Evolutionary conservation across 2,329 filamentous ascomycete genomes (phyloP).

Genomic region (Colletotrichum spaethianum): DNA sequence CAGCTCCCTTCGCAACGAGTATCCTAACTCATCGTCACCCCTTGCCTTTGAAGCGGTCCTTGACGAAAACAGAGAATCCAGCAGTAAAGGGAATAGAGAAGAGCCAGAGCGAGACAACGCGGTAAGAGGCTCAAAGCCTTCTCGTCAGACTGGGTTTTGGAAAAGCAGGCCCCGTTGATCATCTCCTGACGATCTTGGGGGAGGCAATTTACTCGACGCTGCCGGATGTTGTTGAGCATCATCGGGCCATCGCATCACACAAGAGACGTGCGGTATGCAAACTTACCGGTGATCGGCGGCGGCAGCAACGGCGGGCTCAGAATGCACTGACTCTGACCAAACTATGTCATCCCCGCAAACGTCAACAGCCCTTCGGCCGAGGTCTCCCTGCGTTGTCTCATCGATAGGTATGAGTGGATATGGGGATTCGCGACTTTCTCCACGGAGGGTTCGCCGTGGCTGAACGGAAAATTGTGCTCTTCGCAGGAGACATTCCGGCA

Average conservation of each 20-base stretch:
- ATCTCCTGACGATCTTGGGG: slow-evolving; percentile 1
- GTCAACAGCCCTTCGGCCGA: slow-evolving; percentile 33
- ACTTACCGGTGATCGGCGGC: slow-evolving; percentile 34
- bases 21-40: background rate
- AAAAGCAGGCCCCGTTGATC: background rate
- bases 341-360: slow-evolving; percentile 31
- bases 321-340: slow-evolving; percentile 23
- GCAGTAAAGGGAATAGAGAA: background rate
- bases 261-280: slow-evolving; percentile 8
- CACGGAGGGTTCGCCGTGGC: slow-evolving; percentile 8
- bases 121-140: slow-evolving; percentile 15
- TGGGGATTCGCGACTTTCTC: slow-evolving; percentile 16
- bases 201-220: background rate
- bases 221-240: slow-evolving; percentile 10
- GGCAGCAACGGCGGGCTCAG: slow-evolving; percentile 31
- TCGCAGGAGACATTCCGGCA: slow-evolving; percentile 9
- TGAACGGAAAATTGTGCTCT: background rate
- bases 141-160: background rate
- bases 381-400: slow-evolving; percentile 18
- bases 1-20: slow-evolving; percentile 4
- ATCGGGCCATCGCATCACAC: slow-evolving; percentile 4
- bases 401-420: background rate
- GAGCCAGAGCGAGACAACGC: background rate
- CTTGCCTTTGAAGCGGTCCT: background rate
- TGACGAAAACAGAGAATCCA: slow-evolving; percentile 15